These are phyloP conservation scores for Pythium chondricola DNA, from an alignment of 352 stramenopile genomes.

Conservation along the genomic window DNA sequence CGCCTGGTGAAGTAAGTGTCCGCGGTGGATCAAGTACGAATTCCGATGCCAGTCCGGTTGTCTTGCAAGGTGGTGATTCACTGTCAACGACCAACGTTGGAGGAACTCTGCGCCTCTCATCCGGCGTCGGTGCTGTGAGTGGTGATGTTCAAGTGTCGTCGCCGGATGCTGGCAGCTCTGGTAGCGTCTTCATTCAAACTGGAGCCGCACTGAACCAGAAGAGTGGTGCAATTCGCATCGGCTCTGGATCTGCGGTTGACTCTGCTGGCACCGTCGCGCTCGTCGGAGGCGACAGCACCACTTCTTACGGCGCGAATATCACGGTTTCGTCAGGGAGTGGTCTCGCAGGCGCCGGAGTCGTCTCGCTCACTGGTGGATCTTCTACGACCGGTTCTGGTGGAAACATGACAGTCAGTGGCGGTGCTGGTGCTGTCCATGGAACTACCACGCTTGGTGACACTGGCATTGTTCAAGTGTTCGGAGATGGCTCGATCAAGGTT, in stretches of 20 bases:
- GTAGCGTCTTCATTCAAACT: background rate
- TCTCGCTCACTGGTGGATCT: background rate
- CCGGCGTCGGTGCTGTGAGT: conserved; percentile 5
- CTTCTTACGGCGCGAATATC: conserved; percentile 5
- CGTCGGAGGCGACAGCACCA: background rate
- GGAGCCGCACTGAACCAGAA: conserved; percentile 1
- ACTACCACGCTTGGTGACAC: conserved; percentile 8
- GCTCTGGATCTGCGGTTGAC: background rate
- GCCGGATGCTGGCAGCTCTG: conserved; percentile 1
- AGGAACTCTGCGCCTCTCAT: conserved; percentile 8
- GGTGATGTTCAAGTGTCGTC: conserved; percentile 3
- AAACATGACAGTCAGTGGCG: conserved; percentile 10
- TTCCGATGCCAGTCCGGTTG: conserved; percentile 7
- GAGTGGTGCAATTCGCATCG: conserved; percentile 7
- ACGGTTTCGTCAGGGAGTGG: conserved; percentile 4
- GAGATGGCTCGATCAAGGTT: conserved; percentile 31
- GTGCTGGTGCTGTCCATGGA: conserved; percentile 1
- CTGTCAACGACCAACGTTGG: background rate
- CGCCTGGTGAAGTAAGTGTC: conserved; percentile 8
- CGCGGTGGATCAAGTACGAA: conserved; percentile 5
- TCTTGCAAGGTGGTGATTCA: conserved; percentile 11
- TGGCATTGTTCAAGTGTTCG: conserved; percentile 18
- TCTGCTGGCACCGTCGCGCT: conserved; percentile 9
- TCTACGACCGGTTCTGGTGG: conserved; percentile 9
- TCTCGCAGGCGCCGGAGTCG: background rate